Base-by-base conservation (phyloP, 106 monocot species). In the Dendrobium chrysotoxum region DNA sequence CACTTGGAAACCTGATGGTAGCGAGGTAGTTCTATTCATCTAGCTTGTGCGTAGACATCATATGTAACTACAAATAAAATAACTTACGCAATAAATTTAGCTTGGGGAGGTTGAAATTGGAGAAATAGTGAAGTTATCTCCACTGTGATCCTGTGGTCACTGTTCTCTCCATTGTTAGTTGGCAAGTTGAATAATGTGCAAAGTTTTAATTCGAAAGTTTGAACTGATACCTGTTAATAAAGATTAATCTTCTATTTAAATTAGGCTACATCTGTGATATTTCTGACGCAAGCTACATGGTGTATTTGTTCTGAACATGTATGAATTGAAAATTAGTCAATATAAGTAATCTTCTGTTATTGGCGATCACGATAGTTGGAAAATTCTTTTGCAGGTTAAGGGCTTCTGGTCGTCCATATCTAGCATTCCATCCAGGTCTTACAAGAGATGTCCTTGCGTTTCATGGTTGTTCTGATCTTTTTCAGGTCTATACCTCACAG, bases 391-490 rank as follows among this genome's bases (percentile, higher is more conserved):
- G 68, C 88, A 96, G 96, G 75, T 87, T 96, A 53, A 81, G 91
- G 77, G 86, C 85, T 83, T 85, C 40, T 77, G 89, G 88, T 71
- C 86, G 81, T 79, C 96, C 88, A 39, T 96, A 93, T 79, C 79
- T 96, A 70, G 86, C 86, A 68, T 96, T 83, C 86, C 91, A 93
- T 79, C 93, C 95, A 38, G 95, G 96, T 31, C 86, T 96, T 39
- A 67, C 87, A 45, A 91, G 87, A 84, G 93, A 93, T 44, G 83
- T 81, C 25, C 82, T 96, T 40, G 96, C 96, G 83, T 91, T 90
- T 83, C 91, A 93, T 88, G 93, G 96, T 26, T 96, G 96, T 88
- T 93, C 93, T 61, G 96, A 96, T 74, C 91, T 90, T 72, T 96
- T 91, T 83, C 96, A 96, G 93, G 96, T 95, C 0, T 75, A 64